These are phyloP conservation scores for Aspergillus pseudonomiae DNA, from an alignment of 2,329 filamentous ascomycete genomes.

Conservation along the genomic window DNA sequence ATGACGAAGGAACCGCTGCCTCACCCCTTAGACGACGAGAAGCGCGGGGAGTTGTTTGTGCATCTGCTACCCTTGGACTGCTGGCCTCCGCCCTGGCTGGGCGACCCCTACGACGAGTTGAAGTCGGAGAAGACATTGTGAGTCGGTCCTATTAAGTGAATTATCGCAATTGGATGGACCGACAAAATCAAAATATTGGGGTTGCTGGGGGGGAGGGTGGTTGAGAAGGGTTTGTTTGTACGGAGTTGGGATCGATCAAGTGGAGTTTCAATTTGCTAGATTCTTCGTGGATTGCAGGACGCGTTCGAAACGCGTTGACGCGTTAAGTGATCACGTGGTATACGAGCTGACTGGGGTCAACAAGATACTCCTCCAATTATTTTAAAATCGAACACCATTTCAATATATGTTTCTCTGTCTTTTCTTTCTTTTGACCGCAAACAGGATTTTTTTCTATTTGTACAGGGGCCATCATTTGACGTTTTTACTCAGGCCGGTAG, in stretches of 20 bases:
- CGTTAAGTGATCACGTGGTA: conserved; percentile 33
- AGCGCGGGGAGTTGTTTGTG: conserved; percentile 49
- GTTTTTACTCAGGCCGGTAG: not conserved
- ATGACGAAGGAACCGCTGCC: conserved; percentile 63
- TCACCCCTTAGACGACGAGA: conserved; percentile 45
- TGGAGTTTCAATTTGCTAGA: conserved; percentile 18
- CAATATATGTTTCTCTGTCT: not conserved
- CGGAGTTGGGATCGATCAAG: conserved; percentile 2
- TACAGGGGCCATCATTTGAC: no score
- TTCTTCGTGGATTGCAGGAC: conserved; percentile 15
- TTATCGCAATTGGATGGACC: conserved; percentile 10
- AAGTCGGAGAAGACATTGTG: conserved; percentile 49
- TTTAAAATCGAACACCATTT: not conserved
- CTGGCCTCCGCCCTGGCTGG: conserved; percentile 38
- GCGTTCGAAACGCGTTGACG: conserved; percentile 29
- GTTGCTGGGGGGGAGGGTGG: conserved; percentile 1
- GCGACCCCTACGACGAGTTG: conserved; percentile 44
- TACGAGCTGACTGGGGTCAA: not conserved
- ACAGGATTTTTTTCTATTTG: not conserved
- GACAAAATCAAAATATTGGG: conserved; percentile 4
- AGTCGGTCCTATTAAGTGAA: conserved; percentile 12
- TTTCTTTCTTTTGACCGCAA: not conserved
- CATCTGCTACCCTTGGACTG: conserved; percentile 31
- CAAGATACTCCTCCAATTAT: not conserved
- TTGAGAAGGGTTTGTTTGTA: conserved; percentile 4